A percentile compares a stretch with the other conserved stretches of the same genome.
These are phyloP conservation scores for Ehretia macrophylla DNA, from an alignment of 257 asterid species.

Conservation along the genomic window DNA sequence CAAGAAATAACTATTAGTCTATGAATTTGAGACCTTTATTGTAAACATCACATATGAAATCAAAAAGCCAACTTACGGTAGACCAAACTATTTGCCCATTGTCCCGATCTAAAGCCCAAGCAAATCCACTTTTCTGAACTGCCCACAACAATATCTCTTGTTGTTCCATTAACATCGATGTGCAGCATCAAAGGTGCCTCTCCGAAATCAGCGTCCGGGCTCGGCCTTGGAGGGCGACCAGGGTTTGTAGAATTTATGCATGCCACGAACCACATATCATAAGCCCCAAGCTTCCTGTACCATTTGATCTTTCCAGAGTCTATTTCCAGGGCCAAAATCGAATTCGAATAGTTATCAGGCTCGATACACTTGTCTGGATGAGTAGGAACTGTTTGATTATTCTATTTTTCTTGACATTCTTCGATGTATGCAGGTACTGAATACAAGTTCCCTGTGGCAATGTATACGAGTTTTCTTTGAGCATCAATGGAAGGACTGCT, in stretches of 20 bases:
- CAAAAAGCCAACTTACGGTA: conserved; percentile 32
- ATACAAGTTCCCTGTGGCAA: conserved; percentile 17
- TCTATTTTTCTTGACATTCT: conserved; percentile 16
- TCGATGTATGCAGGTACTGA: conserved; percentile 6
- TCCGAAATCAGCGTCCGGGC: conserved; percentile 35
- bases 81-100: conserved; percentile 34
- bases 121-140: conserved; percentile 45
- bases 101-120: conserved; percentile 34
- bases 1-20: too few relatives aligned
- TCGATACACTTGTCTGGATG: conserved; percentile 25
- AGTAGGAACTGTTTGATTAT: conserved; percentile 2
- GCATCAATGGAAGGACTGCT: conserved; percentile 20
- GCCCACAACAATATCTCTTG: conserved; percentile 26
- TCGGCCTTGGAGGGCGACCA: conserved; percentile 35
- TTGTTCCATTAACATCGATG: neutral
- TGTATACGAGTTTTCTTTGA: conserved; percentile 5
- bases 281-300: conserved; percentile 41
- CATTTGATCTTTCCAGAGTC: conserved; percentile 29
- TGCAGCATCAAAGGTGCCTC: conserved; percentile 47
- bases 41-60: too few relatives aligned
- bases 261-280: conserved; percentile 27
- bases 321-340: conserved; percentile 32
- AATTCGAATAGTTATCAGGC: conserved; percentile 29
- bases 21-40: too few relatives aligned
- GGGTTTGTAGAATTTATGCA: conserved; percentile 24